Conservation (phyloP, 352 stramenopile species). For the Globisporangium iwayamae region DNA sequence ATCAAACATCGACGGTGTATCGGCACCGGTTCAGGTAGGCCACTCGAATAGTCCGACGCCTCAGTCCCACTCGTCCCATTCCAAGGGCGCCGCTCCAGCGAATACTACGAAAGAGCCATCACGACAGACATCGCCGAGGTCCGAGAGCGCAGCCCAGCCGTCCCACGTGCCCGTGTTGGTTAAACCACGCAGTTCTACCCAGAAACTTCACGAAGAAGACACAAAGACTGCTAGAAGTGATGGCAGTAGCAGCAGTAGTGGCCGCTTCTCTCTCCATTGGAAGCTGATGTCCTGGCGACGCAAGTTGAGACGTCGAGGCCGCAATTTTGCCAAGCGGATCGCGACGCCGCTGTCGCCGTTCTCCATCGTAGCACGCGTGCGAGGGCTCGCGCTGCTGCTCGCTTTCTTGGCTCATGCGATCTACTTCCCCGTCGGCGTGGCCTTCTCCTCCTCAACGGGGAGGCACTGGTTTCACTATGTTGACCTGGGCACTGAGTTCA, state of each 20-base stretch:
- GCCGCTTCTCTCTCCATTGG: conserved; percentile 9
- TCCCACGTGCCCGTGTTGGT: neutral
- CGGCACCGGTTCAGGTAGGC: neutral
- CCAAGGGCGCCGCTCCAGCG: neutral
- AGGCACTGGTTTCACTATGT: neutral
- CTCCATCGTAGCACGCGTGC: conserved; percentile 24
- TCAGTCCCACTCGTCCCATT: neutral
- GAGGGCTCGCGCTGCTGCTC: conserved; percentile 23
- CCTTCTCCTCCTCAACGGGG: conserved; percentile 21
- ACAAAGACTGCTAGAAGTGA: neutral
- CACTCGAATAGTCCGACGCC: neutral
- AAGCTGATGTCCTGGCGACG: neutral
- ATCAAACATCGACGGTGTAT: neutral
- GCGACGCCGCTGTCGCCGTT: conserved; percentile 31
- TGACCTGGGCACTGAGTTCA: conserved; percentile 3
- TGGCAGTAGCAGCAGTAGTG: neutral
- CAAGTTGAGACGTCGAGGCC: neutral
- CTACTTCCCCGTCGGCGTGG: conserved; percentile 32
- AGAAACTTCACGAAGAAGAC: neutral
- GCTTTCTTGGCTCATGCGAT: conserved; percentile 28
- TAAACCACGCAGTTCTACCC: neutral
- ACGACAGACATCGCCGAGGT: neutral
- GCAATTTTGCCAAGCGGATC: neutral
- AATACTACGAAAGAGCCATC: neutral
- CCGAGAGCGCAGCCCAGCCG: neutral